Conservation (phyloP, 2,329 filamentous ascomycete genomes). For the Alternaria longipes region DNA sequence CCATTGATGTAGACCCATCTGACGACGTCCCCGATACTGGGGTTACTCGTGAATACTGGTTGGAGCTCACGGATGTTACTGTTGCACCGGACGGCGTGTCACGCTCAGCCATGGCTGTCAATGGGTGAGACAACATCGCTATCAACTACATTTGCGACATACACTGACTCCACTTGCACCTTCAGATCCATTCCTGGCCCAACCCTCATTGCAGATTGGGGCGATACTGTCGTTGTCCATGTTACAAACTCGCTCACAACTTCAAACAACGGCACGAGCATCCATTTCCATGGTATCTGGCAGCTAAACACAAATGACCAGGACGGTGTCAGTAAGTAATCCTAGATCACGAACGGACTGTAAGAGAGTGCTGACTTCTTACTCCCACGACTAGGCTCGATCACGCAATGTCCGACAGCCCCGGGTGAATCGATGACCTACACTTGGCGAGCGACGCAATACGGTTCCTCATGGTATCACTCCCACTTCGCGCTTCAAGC, state of each 20-base stretch:
- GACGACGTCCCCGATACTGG: slow-evolving; percentile 60
- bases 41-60: slow-evolving; percentile 61
- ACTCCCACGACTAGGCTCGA: slow-evolving; percentile 16
- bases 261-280: slow-evolving; percentile 42
- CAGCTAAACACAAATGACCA: slow-evolving; percentile 44
- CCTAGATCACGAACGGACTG: not conserved
- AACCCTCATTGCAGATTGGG: slow-evolving; percentile 54
- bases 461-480: slow-evolving; percentile 56
- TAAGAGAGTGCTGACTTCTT: not conserved
- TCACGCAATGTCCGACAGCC: slow-evolving; percentile 46
- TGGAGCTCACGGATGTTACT: slow-evolving; percentile 55
- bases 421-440: slow-evolving; percentile 38
- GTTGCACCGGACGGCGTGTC: slow-evolving; percentile 65
- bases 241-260: slow-evolving; percentile 43
- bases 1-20: slow-evolving; percentile 39
- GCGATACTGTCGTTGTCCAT: slow-evolving; percentile 51
- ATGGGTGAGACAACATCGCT: slow-evolving; percentile 38
- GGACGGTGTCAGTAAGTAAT: slow-evolving; percentile 33
- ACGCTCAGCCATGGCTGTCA: slow-evolving; percentile 49
- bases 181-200: slow-evolving; percentile 53
- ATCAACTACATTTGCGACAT: too few relatives aligned
- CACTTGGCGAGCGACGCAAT: slow-evolving; percentile 51
- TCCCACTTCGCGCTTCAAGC: slow-evolving; percentile 54
- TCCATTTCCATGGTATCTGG: slow-evolving; percentile 47
- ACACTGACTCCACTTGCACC: not conserved